Conservation (phyloP, 306 rosid genomes). For the Inga oerstediana region DNA sequence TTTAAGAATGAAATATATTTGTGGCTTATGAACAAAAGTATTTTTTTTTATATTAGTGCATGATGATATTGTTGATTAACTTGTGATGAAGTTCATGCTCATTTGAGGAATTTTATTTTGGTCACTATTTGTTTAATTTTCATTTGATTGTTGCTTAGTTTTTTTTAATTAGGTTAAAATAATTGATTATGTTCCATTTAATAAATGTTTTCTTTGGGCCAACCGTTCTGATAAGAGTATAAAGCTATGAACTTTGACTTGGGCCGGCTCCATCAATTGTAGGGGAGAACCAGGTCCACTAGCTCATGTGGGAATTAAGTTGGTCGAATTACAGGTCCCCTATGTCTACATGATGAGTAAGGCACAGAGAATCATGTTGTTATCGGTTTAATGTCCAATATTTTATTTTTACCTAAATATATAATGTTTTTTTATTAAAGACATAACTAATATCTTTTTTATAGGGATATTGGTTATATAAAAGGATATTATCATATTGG, state of each 20-base stretch:
- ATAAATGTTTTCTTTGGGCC: not conserved
- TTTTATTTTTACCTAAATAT: too few relatives aligned
- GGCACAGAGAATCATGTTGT: too few relatives aligned
- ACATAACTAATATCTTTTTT: too few relatives aligned
- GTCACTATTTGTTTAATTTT: not conserved
- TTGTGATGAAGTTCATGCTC: not conserved
- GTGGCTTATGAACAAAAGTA: not conserved
- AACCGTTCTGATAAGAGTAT: not conserved
- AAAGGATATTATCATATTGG: too few relatives aligned
- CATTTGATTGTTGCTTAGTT: not conserved
- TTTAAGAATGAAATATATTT: not conserved
- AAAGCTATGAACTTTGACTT: not conserved
- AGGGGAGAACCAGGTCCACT: not conserved
- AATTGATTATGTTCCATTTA: not conserved
- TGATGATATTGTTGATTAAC: not conserved
- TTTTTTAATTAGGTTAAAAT: not conserved
- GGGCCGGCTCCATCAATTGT: not conserved
- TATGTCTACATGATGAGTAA: too few relatives aligned
- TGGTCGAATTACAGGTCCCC: not conserved
- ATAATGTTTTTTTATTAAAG: too few relatives aligned
- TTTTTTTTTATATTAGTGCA: not conserved
- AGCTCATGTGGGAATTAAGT: not conserved
- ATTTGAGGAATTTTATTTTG: not conserved
- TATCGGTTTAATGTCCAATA: too few relatives aligned
- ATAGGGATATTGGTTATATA: too few relatives aligned